Base-by-base conservation (phyloP, 2,329 filamentous ascomycete genomes). In the Aspergillus carbonarius region DNA sequence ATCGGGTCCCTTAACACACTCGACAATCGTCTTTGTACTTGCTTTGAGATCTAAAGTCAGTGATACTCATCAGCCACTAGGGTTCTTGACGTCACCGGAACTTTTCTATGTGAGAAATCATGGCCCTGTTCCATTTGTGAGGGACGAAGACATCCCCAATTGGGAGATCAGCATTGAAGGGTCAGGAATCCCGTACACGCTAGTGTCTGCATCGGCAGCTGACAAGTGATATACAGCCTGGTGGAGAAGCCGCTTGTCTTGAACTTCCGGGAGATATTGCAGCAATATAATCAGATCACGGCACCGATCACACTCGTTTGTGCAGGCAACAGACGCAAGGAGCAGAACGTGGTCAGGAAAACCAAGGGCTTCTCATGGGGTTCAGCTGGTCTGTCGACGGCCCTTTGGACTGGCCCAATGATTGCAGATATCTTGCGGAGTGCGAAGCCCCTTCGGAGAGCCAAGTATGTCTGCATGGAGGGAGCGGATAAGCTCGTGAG, bases 331-430 rank as follows among this genome's bases (percentile, higher is more conserved):
- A 83, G 93, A 59, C 85, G 93, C 32, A 96, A 96, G 76, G 93
- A 97, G 75, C 93, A 96, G 71, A 97, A 97, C 66, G 82, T 91
- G 53, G 90, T 96, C 3, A 84, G 91, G 15, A 96, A 96, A 74
- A 91, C 90, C 1, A 96, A 96, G 68, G 93, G 93, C 0, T 97
- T 97, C 77, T 96, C 92, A 2, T 97, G 93, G 93, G 93, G 93
- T 35, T 82, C 93, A 1, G 92, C 91, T 4, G 93, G 92, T 23
- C 73, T 97, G 5, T 96, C 92, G 0, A 97, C 91, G 0, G 91
- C 92, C 0, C 78, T 96, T 0, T 97, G 91, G 82, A 97, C 93
- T 0, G 93, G 93, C 20, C 89, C 92, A 0, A 79, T 88, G 40
- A 85, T 96, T 74, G 81, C 81, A 1, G 88, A 93, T 60, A 75